A percentile compares a stretch with the other conserved stretches of the same genome.
phyloP scores from a whole-genome alignment of 1,284 basidiomycete species.

The Heliocybe sulcata region DNA sequence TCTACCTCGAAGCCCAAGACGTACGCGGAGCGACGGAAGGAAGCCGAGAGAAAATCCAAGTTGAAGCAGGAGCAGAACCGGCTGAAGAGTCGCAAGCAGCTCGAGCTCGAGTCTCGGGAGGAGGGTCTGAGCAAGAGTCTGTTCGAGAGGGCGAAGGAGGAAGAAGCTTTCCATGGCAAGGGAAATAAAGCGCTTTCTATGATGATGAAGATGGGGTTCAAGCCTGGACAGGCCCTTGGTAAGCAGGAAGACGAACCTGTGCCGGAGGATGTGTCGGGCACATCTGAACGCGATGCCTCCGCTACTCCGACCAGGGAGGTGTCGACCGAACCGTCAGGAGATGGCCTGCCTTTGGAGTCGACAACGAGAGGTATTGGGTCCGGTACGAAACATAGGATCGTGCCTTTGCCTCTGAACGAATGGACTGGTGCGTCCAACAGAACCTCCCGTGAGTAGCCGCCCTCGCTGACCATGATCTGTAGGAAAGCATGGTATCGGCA shows the following conservation, averaged over 20 bases:
- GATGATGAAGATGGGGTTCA: slow-evolving; percentile 89
- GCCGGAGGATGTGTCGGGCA: neutral
- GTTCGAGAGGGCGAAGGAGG: slow-evolving; percentile 68
- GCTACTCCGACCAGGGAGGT: neutral
- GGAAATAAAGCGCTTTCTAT: slow-evolving; percentile 71
- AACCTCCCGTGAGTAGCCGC: neutral
- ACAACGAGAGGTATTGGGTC: neutral
- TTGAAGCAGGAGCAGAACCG: slow-evolving; percentile 60
- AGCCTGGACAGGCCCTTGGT: slow-evolving; percentile 71
- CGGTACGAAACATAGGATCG: slow-evolving; percentile 34
- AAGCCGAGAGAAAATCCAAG: slow-evolving; percentile 46
- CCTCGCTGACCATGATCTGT: slow-evolving; percentile 2
- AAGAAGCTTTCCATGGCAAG: slow-evolving; percentile 33
- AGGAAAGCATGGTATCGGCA: slow-evolving; percentile 76
- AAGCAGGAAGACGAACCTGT: slow-evolving; percentile 22
- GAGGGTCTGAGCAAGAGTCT: slow-evolving; percentile 73
- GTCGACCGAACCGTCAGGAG: neutral
- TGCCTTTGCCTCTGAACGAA: slow-evolving; percentile 66
- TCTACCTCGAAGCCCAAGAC: slow-evolving; percentile 38
- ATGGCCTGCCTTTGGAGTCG: neutral
- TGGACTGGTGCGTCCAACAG: slow-evolving; percentile 55
- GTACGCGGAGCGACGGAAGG: slow-evolving; percentile 62
- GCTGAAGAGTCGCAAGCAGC: slow-evolving; percentile 55
- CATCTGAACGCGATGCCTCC: slow-evolving; percentile 11
- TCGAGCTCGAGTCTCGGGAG: slow-evolving; percentile 67